phyloP scores from a whole-genome alignment of 2,329 filamentous ascomycete species.

The Fusarium sp. region DNA sequence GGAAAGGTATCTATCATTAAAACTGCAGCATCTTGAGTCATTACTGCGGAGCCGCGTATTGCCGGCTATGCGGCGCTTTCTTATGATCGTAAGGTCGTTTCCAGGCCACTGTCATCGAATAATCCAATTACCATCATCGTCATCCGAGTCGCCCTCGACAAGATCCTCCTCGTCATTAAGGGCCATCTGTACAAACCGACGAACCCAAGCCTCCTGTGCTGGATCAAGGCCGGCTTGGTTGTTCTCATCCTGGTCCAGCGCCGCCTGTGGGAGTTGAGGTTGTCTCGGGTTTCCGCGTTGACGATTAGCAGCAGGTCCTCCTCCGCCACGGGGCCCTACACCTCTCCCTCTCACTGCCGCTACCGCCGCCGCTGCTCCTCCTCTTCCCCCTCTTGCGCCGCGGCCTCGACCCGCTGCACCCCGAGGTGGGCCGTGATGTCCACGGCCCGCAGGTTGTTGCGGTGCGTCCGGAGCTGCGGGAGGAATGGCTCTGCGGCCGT shows the following conservation, averaged over 20 bases:
- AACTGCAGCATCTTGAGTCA: slow-evolving; percentile 6
- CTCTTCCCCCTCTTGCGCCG: slow-evolving; percentile 41
- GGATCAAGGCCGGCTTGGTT: slow-evolving; percentile 57
- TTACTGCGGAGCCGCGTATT: slow-evolving; percentile 21
- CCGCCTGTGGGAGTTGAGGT: slow-evolving; percentile 39
- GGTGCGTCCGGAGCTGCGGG: slow-evolving; percentile 52
- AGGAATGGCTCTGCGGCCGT: slow-evolving; percentile 47
- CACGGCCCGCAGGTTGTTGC: slow-evolving; percentile 47
- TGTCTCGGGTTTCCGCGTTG: slow-evolving; percentile 45
- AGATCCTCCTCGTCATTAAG: slow-evolving; percentile 67
- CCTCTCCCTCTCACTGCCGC: slow-evolving; percentile 47
- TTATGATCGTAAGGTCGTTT: slow-evolving; percentile 3
- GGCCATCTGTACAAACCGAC: slow-evolving; percentile 67
- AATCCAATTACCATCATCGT: slow-evolving; percentile 50
- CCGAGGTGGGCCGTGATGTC: slow-evolving; percentile 43
- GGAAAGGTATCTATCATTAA: slow-evolving; percentile 18
- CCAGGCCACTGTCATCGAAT: slow-evolving; percentile 39
- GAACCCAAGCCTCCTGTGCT: slow-evolving; percentile 66
- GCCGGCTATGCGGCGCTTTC: slow-evolving; percentile 3
- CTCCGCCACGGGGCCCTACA: slow-evolving; percentile 45
- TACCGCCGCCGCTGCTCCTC: slow-evolving; percentile 29
- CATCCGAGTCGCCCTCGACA: slow-evolving; percentile 59
- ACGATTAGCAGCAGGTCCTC: slow-evolving; percentile 40
- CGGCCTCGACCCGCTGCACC: slow-evolving; percentile 44
- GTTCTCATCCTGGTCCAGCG: slow-evolving; percentile 43